These are phyloP conservation scores for Mycena galericulata DNA, from an alignment of 768 basidiomycete species.

Conservation along the genomic window DNA sequence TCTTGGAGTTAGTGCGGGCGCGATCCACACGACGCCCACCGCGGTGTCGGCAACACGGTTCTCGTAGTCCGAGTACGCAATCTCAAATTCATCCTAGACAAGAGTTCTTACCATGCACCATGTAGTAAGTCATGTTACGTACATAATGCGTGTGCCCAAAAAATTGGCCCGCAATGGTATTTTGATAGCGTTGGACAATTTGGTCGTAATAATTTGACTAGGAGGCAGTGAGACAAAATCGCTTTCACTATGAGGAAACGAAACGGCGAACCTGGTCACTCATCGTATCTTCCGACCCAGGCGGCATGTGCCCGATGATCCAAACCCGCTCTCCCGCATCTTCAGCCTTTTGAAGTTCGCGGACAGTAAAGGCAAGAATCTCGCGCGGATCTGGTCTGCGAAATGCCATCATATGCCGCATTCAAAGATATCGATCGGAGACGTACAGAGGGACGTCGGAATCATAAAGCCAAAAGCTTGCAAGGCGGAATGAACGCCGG, in stretches of 20 bases:
- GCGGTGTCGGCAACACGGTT: conserved; percentile 59
- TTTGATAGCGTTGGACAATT: conserved; percentile 68
- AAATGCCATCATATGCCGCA: background rate
- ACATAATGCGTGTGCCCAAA: conserved; percentile 70
- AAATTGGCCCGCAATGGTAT: too few species aligned
- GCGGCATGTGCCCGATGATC: conserved; percentile 73
- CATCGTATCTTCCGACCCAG: conserved; percentile 59
- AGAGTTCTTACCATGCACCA: too few species aligned
- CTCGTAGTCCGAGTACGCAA: conserved; percentile 68
- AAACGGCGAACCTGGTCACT: conserved; percentile 62
- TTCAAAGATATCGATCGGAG: background rate
- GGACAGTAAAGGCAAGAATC: conserved; percentile 64
- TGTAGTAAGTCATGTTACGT: too few species aligned
- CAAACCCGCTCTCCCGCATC: conserved; percentile 69
- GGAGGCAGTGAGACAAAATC: background rate
- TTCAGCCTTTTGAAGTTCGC: conserved; percentile 70
- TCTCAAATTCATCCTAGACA: too few species aligned
- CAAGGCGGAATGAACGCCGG: background rate
- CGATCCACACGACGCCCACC: conserved; percentile 60
- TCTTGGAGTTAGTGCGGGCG: conserved; percentile 69
- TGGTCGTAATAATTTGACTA: conserved; percentile 76
- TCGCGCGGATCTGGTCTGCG: conserved; percentile 69
- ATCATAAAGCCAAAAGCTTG: conserved; percentile 72
- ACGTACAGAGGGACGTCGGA: conserved; percentile 59
- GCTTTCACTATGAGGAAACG: background rate